These are phyloP conservation scores for Fusarium proliferatum DNA, from an alignment of 2,329 filamentous ascomycete species.

Conservation along the genomic window DNA sequence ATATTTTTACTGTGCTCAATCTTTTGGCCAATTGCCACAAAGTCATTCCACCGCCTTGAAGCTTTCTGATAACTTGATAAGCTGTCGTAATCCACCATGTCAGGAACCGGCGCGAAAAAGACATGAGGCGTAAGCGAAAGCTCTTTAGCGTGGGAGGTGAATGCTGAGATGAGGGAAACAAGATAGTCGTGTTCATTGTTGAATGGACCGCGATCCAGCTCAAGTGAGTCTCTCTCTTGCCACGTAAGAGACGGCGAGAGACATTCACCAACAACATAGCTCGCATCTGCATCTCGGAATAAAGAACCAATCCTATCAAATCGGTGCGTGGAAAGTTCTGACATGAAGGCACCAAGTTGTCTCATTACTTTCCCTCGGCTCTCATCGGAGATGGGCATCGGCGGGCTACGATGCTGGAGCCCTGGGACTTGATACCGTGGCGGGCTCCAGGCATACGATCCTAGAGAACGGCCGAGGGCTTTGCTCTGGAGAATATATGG, in stretches of 20 bases:
- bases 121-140: rapidly evolving
- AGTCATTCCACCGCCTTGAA: neutral
- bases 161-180: rapidly evolving
- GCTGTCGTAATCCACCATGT: neutral
- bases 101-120: neutral
- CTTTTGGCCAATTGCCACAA: neutral
- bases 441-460: neutral
- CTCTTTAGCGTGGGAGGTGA: neutral
- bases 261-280: neutral
- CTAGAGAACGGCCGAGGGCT: neutral
- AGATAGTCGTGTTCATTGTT: rapidly evolving
- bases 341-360: neutral
- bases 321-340: neutral
- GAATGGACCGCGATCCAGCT: neutral
- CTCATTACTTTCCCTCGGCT: neutral
- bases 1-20: neutral
- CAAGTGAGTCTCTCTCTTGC: neutral
- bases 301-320: neutral
- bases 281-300: neutral
- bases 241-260: neutral
- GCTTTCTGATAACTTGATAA: neutral
- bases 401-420: neutral
- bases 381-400: neutral
- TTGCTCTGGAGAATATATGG: neutral
- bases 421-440: neutral